phyloP scores from a whole-genome alignment of 1,284 basidiomycete species.

The Ganoderma meredithae region DNA sequence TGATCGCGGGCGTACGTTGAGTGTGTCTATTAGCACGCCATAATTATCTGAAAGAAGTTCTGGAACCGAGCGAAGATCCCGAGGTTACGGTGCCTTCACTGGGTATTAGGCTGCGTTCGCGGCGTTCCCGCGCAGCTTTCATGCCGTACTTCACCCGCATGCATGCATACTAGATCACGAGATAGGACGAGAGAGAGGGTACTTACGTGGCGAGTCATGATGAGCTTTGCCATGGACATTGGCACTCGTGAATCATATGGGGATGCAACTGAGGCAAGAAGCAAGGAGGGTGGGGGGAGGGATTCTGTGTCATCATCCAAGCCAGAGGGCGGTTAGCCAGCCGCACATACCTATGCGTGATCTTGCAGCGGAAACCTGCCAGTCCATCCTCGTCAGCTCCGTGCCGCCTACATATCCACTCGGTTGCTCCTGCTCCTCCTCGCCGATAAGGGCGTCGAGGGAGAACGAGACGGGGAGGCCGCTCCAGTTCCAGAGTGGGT shows the following conservation, averaged over 20 bases:
- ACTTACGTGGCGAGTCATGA: conserved; percentile 47
- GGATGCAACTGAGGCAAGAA: conserved; percentile 29
- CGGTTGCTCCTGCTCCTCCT: conserved; percentile 39
- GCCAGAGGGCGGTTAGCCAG: neutral
- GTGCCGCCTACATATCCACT: conserved; percentile 38
- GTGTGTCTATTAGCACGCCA: conserved; percentile 15
- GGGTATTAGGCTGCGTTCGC: conserved; percentile 16
- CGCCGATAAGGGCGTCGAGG: conserved; percentile 39
- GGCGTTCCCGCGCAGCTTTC: conserved; percentile 16
- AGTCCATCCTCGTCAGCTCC: conserved; percentile 42
- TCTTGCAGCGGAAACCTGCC: conserved; percentile 36
- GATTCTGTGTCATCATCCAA: neutral
- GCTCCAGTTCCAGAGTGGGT: conserved; percentile 41
- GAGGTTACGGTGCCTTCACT: neutral
- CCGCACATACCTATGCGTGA: conserved; percentile 34
- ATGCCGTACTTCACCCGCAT: conserved; percentile 26
- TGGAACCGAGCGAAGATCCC: conserved; percentile 10
- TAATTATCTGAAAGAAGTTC: conserved; percentile 10
- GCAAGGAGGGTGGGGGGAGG: conserved; percentile 4
- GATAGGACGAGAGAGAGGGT: conserved; percentile 15
- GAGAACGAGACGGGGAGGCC: conserved; percentile 41
- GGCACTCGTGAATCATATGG: conserved; percentile 40
- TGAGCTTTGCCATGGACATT: conserved; percentile 47
- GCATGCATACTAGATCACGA: conserved; percentile 25
- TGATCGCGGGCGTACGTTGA: conserved; percentile 7